phyloP scores from a whole-genome alignment of 495 filamentous ascomycete genomes.

The Saxispiralis lemnorum region DNA sequence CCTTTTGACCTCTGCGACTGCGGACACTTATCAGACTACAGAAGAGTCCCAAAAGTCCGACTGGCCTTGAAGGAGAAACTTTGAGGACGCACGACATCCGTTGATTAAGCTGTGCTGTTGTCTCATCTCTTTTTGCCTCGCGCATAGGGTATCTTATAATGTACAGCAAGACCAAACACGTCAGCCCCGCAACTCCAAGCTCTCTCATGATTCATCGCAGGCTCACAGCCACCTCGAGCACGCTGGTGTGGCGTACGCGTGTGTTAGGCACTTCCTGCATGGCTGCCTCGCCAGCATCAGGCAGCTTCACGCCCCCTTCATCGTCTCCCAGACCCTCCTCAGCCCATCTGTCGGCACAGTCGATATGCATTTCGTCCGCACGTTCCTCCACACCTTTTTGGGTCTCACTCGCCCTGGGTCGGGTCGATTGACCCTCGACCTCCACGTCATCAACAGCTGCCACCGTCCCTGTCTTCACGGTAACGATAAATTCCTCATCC shows the following conservation, averaged over 20 bases:
- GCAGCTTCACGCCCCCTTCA: background rate
- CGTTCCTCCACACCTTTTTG: slow-evolving; percentile 1
- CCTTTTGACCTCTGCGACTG: no score
- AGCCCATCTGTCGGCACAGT: background rate
- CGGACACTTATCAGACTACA: no score
- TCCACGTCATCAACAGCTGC: slow-evolving; percentile 26
- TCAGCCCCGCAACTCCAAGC: background rate
- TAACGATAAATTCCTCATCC: slow-evolving; percentile 19
- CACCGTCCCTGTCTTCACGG: slow-evolving; percentile 24
- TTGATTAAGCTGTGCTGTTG: no score
- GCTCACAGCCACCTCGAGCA: slow-evolving; percentile 16
- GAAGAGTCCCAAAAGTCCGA: no score
- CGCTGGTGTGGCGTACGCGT: slow-evolving; percentile 15
- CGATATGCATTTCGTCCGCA: slow-evolving; percentile 1
- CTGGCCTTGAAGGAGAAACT: no score
- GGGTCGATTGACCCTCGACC: background rate
- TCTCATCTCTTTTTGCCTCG: no score
- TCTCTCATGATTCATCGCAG: slow-evolving; percentile 8
- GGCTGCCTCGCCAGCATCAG: background rate
- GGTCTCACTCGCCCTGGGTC: background rate
- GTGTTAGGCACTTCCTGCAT: slow-evolving; percentile 14
- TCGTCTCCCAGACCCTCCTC: background rate
- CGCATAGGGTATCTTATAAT: slow-evolving; percentile 1
- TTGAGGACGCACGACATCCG: no score
- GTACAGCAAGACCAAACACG: background rate